A percentile compares a stretch with the other conserved stretches of the same genome.
Evolutionary conservation across 257 asterid genomes (phyloP).

Genomic region (Solanum virginianum): DNA sequence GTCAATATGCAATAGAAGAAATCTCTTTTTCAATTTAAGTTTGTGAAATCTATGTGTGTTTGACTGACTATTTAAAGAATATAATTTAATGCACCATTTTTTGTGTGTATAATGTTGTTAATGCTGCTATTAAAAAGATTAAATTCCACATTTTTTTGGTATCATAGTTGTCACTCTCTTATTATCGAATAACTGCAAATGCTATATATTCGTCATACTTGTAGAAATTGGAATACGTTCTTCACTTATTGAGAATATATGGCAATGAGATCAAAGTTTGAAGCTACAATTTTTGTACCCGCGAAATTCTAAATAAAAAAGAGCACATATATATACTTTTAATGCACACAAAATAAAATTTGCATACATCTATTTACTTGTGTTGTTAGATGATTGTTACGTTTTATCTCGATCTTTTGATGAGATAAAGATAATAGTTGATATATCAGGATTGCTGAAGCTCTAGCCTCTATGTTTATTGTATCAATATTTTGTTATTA

Average conservation of each 20-base stretch:
- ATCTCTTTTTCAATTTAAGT: neutral
- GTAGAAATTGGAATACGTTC: neutral
- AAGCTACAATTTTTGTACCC: neutral
- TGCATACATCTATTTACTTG: neutral
- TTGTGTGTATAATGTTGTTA: neutral
- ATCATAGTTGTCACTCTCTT: neutral
- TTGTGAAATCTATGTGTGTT: neutral
- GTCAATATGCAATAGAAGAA: slow-evolving; percentile 11
- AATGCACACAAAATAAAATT: neutral
- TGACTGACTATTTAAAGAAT: slow-evolving; percentile 6
- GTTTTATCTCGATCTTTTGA: neutral
- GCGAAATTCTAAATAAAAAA: neutral
- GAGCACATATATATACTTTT: neutral
- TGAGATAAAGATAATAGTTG: neutral
- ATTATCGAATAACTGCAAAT: neutral
- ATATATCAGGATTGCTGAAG: neutral
- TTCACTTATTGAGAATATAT: neutral
- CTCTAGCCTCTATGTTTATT: too few species aligned
- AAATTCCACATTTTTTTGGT: neutral
- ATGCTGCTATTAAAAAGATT: neutral
- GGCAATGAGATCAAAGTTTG: neutral
- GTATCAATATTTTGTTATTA: neutral
- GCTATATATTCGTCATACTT: neutral
- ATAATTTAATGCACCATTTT: neutral
- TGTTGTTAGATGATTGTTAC: neutral